Evolutionary conservation across 192 early-diverging fungal species (phyloP), one percentile per base, ranked within the genome.

Genomic region (Rhizophagus clarus): DNA sequence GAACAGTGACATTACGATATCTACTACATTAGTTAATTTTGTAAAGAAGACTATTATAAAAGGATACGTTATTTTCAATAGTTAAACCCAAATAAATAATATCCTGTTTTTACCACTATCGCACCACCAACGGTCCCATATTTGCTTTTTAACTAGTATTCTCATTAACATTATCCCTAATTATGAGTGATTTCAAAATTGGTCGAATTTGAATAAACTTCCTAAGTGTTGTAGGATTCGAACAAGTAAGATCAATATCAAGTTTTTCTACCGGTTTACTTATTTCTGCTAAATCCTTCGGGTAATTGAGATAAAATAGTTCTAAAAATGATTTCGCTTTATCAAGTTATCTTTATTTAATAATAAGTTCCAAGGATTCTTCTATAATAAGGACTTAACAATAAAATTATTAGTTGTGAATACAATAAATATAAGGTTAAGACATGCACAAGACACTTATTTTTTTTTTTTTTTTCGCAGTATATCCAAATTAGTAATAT

Each of bases 401-500:
- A n/a, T n/a, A n/a, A n/a, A n/a, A n/a, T n/a, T n/a, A n/a, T n/a
- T n/a, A n/a, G n/a, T n/a, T n/a, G n/a, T n/a, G n/a, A n/a, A n/a
- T n/a, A n/a, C n/a, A n/a, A n/a, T n/a, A n/a, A n/a, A n/a, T n/a
- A n/a, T n/a, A n/a, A n/a, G n/a, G n/a, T n/a, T n/a, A n/a, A n/a
- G n/a, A n/a, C n/a, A n/a, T n/a, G n/a, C n/a, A n/a, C n/a, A n/a
- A n/a, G n/a, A n/a, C n/a, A n/a, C n/a, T n/a, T n/a, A n/a, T n/a
- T n/a, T n/a, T n/a, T n/a, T n/a, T n/a, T n/a, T n/a, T n/a, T n/a
- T n/a, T n/a, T n/a, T 79, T 84, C 93, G 92, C 32, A 89, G 62
- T 15, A 85, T 64, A 24, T 89, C 62, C 31, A 79, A 76, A 2
- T 81, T 84, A 24, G 78, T 28, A 14, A 85, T 83, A 74, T 92